phyloP scores from a whole-genome alignment of 2,329 filamentous ascomycete species.

The Cucurbitaria berberidis region DNA sequence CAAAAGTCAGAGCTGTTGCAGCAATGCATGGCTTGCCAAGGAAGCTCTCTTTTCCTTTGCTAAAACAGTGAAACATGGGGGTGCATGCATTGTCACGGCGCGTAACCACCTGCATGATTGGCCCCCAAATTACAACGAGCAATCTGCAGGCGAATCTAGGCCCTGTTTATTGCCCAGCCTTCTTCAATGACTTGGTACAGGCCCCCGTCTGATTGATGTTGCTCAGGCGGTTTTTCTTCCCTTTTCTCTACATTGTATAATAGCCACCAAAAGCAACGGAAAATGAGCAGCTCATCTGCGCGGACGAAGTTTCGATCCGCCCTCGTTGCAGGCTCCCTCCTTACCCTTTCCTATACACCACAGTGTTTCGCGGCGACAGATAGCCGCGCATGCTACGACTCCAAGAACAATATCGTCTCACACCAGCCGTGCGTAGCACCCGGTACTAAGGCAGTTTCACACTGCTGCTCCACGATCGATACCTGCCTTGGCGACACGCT shows the following conservation, averaged over 20 bases:
- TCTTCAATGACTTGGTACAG: neutral
- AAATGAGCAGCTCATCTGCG: neutral
- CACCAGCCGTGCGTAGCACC: slow-evolving; percentile 1
- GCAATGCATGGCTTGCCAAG: too few relatives aligned
- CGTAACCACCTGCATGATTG: too few relatives aligned
- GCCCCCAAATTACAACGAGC: too few relatives aligned
- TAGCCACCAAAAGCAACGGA: neutral
- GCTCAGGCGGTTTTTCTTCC: neutral
- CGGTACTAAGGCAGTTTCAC: neutral
- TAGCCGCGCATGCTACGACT: neutral
- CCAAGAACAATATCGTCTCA: neutral
- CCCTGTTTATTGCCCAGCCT: too few relatives aligned
- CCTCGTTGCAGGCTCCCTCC: neutral
- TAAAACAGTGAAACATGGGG: too few relatives aligned
- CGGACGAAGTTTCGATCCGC: neutral
- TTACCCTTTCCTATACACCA: neutral
- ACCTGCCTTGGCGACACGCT: slow-evolving; percentile 3
- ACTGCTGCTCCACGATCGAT: slow-evolving; percentile 3
- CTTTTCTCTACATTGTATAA: neutral
- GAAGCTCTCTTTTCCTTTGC: too few relatives aligned
- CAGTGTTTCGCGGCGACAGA: neutral
- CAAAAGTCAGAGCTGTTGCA: too few relatives aligned
- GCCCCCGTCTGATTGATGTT: neutral
- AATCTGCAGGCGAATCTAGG: too few relatives aligned
- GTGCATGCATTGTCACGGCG: too few relatives aligned